These are phyloP conservation scores for Zygoascus tannicola DNA, from an alignment of 805 yeast genomes.

Conservation along the genomic window DNA sequence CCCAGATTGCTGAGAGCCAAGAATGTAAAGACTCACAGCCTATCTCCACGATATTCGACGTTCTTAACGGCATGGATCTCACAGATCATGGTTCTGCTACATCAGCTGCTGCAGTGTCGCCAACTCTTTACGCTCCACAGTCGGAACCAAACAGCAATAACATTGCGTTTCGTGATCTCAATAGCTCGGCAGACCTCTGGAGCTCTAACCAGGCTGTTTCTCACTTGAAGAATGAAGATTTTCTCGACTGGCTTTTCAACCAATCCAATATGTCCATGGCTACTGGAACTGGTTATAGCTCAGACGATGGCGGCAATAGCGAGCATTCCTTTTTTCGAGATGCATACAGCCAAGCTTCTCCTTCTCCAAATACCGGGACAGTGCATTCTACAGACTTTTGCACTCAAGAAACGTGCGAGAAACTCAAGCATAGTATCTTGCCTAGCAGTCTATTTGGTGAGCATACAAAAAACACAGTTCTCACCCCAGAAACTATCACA, in stretches of 20 bases:
- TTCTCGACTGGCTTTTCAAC: slow-evolving; percentile 16
- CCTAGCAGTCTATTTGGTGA: slow-evolving; percentile 2
- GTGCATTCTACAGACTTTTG: slow-evolving; percentile 1
- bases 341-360: background rate
- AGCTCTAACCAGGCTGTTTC: slow-evolving; percentile 17
- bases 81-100: slow-evolving; percentile 9
- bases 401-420: slow-evolving; percentile 7
- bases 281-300: background rate
- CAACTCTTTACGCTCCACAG: no score
- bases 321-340: background rate
- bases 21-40: background rate
- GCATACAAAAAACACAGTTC: slow-evolving; percentile 10
- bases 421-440: slow-evolving; percentile 3
- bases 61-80: slow-evolving; percentile 6
- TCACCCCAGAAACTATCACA: slow-evolving; percentile 13
- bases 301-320: slow-evolving; percentile 4
- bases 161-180: no score
- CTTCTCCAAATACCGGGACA: background rate
- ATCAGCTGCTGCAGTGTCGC: no score
- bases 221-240: slow-evolving; percentile 17
- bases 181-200: slow-evolving; percentile 7
- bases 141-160: no score
- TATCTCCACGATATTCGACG: background rate
- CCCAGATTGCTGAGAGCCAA: background rate
- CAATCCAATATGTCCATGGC: background rate